Evolutionary conservation across 805 yeast genomes (phyloP), one percentile per base, ranked within the genome.

Genomic region (Komagataella phaffii): DNA sequence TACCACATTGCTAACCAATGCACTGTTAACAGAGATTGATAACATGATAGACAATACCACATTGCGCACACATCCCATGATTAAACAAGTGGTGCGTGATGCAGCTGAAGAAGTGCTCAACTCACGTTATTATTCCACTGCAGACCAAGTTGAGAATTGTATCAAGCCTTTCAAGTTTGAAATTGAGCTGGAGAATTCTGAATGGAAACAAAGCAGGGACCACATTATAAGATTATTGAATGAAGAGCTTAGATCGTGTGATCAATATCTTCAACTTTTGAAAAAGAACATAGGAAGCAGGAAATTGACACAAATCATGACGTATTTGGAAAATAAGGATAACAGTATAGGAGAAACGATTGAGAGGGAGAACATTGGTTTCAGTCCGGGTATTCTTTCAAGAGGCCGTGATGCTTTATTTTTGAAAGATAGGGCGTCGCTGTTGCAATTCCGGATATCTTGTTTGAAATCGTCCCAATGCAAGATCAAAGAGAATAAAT

Each of bases 81-180:
- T 95, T 3, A 81, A 80, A 57, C 78, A 80, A 46, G 83, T 88
- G 2, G 89, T 93, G 7, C 79, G 77, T 51, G 95, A 88, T 45
- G 95, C 97, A 2, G 95, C 96, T 0, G 75, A 78, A 36, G 72
- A 81, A 21, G 96, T 93, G 6, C 71, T 93, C 55, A 82, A 82
- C 56, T 70, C 85, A 24, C 80, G 91, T 56, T 93, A 77, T 63
- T 87, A 82, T 56, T 83, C 96, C 1, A 91, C 99, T 0, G 95
- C 99, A 0, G 99, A 95, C 64, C 99, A 93, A 65, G 98, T 93
- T 6, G 99, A 93, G 61, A 93, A 95, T 66, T 90, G 98, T 69
- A 91, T 93, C 61, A 93, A 93, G 64, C 99, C 99, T 2, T 93
- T 85, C 71, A 93, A 93, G 69, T 93, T 91, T 64, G 99, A 93